These are phyloP conservation scores for Chrysosporium queenslandicum DNA, from an alignment of 2,329 filamentous ascomycete genomes.

Conservation along the genomic window DNA sequence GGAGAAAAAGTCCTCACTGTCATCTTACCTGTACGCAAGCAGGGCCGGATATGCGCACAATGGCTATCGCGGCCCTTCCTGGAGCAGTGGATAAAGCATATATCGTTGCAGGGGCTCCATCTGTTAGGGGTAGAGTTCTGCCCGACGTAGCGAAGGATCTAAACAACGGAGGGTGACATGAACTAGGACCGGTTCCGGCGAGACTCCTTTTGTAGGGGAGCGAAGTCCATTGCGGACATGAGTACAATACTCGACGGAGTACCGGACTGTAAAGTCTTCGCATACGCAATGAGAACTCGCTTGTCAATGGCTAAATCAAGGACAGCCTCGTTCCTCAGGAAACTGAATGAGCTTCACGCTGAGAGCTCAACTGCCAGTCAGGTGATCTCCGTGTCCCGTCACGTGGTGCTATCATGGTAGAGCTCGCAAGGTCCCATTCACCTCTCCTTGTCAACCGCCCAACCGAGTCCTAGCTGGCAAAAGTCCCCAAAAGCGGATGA, in stretches of 20 bases:
- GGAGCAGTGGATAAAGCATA: slow-evolving; percentile 83
- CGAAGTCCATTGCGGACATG: slow-evolving; percentile 22
- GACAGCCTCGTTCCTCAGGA: background rate
- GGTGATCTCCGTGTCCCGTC: too few relatives aligned
- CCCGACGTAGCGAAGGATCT: background rate
- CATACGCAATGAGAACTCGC: slow-evolving; percentile 24
- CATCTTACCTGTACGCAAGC: slow-evolving; percentile 58
- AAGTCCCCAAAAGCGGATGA: too few relatives aligned
- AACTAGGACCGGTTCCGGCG: background rate
- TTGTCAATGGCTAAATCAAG: background rate
- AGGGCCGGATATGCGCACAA: slow-evolving; percentile 76
- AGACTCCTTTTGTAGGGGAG: background rate
- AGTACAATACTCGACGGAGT: slow-evolving; percentile 23
- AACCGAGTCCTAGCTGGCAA: too few relatives aligned
- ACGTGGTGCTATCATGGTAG: too few relatives aligned
- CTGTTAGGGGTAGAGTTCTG: slow-evolving; percentile 11
- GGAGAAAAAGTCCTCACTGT: too few relatives aligned
- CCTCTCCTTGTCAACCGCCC: too few relatives aligned
- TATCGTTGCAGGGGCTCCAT: slow-evolving; percentile 50
- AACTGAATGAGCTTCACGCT: too few relatives aligned
- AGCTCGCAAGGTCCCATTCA: too few relatives aligned
- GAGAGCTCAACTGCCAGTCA: too few relatives aligned
- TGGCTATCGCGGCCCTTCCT: slow-evolving; percentile 79
- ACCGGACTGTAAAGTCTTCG: slow-evolving; percentile 20
- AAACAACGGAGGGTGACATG: background rate